Evolutionary conservation across 2,329 filamentous ascomycete species (phyloP), one percentile per base, ranked within the genome.

Genomic region (Zasmidium cellare): DNA sequence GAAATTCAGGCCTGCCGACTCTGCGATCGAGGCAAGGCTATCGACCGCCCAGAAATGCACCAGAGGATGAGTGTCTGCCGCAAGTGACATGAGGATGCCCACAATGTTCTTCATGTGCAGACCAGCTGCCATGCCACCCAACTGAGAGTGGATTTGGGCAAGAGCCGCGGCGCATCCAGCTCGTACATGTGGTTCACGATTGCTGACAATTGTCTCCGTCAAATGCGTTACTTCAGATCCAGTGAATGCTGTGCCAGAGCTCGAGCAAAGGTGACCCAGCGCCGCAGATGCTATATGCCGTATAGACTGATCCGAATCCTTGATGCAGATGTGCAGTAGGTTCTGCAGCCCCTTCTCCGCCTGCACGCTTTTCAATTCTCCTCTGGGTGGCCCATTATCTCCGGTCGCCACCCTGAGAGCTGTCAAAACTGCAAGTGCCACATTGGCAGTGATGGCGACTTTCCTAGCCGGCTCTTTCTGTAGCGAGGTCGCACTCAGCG

Each of bases 31-130:
- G 1, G 90, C 88, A 25, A 99, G 76, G 9, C 91, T 93, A 71
- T 97, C 92, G 46, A 99, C 79, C 2, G 96, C 93, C 92, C 92
- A 97, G 71, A 93, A 96, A 74, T 99, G 94, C 9, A 99, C 94
- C 0, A 90, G 87, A 0, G 94, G 92, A 72, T 99, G 94, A 19
- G 93, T 91, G 70, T 99, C 94, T 66, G 92, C 96, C 73, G 92
- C 93, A 9, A 99, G 82, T 7, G 94, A 97, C 89, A 97, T 96
- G n/a, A 99, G 79, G 41, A 99, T 96, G 18, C 93, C 90, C n/a
- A 97, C 84, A 51, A 99, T 97, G 1, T 92, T 97, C 78, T 97
- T 97, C 51, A 99, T 82, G 72, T 99, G 94, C 67, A 94, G 92
- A 2, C 92, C 92, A 55, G 94, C 94, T 53, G 94, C 94, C 92